phyloP scores from a whole-genome alignment of 2,329 filamentous ascomycete species.

The Botrytis cinerea region DNA sequence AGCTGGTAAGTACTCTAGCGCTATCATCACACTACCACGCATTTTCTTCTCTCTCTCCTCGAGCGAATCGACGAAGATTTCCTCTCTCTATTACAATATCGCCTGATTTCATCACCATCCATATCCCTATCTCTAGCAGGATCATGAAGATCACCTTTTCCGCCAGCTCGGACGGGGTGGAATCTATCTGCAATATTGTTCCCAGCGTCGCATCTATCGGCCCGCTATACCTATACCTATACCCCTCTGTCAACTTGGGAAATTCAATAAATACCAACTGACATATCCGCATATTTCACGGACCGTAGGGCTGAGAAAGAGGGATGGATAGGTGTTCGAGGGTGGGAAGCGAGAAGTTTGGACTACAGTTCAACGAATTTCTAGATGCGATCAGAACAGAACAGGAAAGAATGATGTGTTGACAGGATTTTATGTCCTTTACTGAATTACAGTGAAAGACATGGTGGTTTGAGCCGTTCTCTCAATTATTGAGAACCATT shows the following conservation, averaged over 20 bases:
- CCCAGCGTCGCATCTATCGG: neutral
- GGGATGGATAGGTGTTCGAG: neutral
- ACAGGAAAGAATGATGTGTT: neutral
- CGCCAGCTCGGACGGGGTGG: neutral
- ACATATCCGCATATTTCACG: neutral
- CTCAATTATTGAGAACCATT: neutral
- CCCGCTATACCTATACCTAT: neutral
- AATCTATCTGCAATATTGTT: neutral
- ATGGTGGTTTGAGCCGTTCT: neutral
- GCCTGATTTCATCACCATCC: accelerated
- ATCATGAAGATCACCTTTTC: neutral
- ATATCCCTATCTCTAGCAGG: neutral
- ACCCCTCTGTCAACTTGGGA: neutral
- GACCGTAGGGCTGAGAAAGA: neutral
- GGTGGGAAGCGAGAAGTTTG: neutral
- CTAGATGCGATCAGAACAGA: neutral
- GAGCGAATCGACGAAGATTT: neutral
- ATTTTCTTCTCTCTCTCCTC: neutral
- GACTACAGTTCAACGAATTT: neutral
- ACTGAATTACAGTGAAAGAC: too few relatives aligned
- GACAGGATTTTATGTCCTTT: neutral
- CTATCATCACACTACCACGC: neutral
- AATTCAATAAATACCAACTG: neutral
- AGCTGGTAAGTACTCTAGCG: neutral
- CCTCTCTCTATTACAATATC: neutral